phyloP scores from a whole-genome alignment of 2,329 filamentous ascomycete genomes.

The Dendryphion nanum region DNA sequence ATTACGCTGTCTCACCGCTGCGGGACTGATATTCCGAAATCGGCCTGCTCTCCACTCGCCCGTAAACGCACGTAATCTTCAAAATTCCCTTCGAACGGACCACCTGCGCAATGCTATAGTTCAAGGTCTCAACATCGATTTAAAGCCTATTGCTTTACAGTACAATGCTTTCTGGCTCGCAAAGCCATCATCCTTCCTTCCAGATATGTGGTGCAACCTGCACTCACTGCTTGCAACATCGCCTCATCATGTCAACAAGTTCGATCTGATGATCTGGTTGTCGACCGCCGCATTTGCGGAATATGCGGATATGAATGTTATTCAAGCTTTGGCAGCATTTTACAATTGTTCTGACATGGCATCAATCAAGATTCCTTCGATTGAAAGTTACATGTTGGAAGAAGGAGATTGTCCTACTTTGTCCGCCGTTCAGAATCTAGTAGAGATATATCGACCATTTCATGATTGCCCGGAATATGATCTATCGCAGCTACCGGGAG shows the following conservation, averaged over 20 bases:
- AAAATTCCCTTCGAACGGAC: slow-evolving; percentile 13
- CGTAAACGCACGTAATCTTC: slow-evolving; percentile 3
- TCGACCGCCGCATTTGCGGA: slow-evolving; percentile 23
- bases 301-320: slow-evolving; percentile 16
- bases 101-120: background rate
- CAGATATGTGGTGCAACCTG: slow-evolving; percentile 19
- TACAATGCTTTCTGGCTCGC: slow-evolving; percentile 24
- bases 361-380: slow-evolving; percentile 9
- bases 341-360: slow-evolving; percentile 9
- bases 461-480: slow-evolving; percentile 11
- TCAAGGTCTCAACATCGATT: slow-evolving; percentile 1
- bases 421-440: slow-evolving; percentile 1
- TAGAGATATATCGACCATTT: slow-evolving; percentile 2
- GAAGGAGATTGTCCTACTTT: slow-evolving; percentile 8
- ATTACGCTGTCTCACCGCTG: slow-evolving; percentile 10
- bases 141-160: slow-evolving; percentile 5
- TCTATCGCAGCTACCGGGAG: slow-evolving; percentile 9
- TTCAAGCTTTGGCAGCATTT: slow-evolving; percentile 23
- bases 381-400: slow-evolving; percentile 4
- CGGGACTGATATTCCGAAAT: slow-evolving; percentile 17
- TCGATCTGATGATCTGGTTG: slow-evolving; percentile 23
- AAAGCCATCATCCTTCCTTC: slow-evolving; percentile 7
- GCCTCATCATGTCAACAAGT: slow-evolving; percentile 9
- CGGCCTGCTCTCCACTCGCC: slow-evolving; percentile 8
- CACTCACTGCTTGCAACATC: slow-evolving; percentile 12